Evolutionary conservation across 768 basidiomycete species (phyloP), one percentile per base, ranked within the genome.

Genomic region (Udeniomyces megalosporus): DNA sequence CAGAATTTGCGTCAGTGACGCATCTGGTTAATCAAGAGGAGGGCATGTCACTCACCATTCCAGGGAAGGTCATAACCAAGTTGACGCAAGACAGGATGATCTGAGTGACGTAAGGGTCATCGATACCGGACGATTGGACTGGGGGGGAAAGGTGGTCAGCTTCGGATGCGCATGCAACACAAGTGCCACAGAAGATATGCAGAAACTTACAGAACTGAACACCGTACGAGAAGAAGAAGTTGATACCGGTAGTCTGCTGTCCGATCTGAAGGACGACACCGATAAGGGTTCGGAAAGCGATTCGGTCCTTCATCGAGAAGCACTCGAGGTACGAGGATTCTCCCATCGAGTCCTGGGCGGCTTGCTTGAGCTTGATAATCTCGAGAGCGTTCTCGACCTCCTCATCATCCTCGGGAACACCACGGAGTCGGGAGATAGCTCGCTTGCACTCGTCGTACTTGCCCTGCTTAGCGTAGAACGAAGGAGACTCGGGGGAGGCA

Each of bases 71-170:
- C 38, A 35, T 45, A 34, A 53, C 26, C 38, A 65, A 34, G 70
- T 70, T 60, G 32, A 70, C 60, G 28, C 50, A 34, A 50, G 42
- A 62, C 4, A 32, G 51, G 49, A 58, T 61, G 58, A 59, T 63
- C 46, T 47, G 55, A 20, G 35, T 66, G 65, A 61, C 53, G 69
- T 66, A 74, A 49, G 70, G 68, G 65, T 71, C 70, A 64, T 66
- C 65, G 60, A 74, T 68, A 59, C 72, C 72, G 46, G 73, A 71
- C 49, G 71, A 68, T 58, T 70, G 66, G 60, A 71, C 38, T 42
- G 38, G 17, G 17, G 38, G 8, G 38, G 70, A 60, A n/a, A 73
- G 70, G 62, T 69, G 71, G 20, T 11, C 7, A 22, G n/a, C 28
- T 10, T 50, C 22, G 8, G n/a, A n/a, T 50, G 11, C 8, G 48